Evolutionary conservation across 805 yeast species (phyloP), one percentile per base, ranked within the genome.

Genomic region (Candida maris): DNA sequence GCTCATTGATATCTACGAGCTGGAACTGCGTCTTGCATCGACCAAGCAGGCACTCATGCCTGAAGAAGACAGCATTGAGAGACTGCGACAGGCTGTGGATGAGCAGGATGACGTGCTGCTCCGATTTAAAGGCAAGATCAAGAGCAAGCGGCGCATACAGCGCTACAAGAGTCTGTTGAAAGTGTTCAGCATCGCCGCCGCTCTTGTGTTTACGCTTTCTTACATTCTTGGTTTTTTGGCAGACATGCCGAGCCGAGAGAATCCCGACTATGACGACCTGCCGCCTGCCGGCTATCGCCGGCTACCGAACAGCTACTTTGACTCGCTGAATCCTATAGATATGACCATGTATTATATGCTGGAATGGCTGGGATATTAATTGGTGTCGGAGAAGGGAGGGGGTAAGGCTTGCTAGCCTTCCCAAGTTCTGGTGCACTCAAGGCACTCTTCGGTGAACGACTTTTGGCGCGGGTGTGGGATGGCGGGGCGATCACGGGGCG

Each of bases 361-460:
- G 24, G 49, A 44, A 24, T 35, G 43, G 39, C 26, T 42, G 15
- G 46, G 46, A 28, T 38, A 37, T 30, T n/a, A n/a, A n/a, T n/a
- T n/a, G n/a, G n/a, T n/a, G n/a, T 35, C 19, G 13, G 22, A 15
- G 32, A 16, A 27, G 17, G 15, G 17, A 25, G 14, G 6, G 9
- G 12, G n/a, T n/a, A n/a, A n/a, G n/a, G n/a, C n/a, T n/a, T 34
- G 21, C 37, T 30, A 56, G 19, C 53, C 46, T 32, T 56, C 62
- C 62, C 63, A 56, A 2, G 59, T 49, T 23, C 53, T 50, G 9
- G 54, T 48, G 27, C 52, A 48, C 21, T 57, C 61, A 9, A 51
- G 25, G 30, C 64, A 59, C 23, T 52, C 57, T 27, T 51, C 52
- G 13, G 56, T 42, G 15, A 52, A 37, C 2, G 49, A 43, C 21